These are phyloP conservation scores for Trypanosoma melophagium DNA, from an alignment of 208 protist species.

Conservation along the genomic window DNA sequence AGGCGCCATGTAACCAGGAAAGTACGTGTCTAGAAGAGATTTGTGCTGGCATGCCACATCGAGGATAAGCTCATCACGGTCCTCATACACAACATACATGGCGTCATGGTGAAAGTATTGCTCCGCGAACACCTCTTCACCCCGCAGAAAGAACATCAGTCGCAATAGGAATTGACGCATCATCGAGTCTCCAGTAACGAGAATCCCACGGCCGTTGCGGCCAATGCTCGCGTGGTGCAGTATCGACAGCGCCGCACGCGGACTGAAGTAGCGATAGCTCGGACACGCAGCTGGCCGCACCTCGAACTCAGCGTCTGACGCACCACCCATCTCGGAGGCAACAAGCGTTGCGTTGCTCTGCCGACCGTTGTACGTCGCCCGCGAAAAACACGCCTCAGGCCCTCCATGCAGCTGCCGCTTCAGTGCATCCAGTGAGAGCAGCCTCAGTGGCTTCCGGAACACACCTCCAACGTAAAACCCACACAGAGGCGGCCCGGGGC, in stretches of 20 bases:
- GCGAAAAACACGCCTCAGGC: conserved; percentile 1
- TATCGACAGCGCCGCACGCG: conserved; percentile 11
- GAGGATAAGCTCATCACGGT: conserved; percentile 18
- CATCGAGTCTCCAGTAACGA: conserved; percentile 33
- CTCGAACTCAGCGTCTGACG: background rate
- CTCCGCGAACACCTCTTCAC: conserved; percentile 16
- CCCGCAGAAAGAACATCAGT: conserved; percentile 19
- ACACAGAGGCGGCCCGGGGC: conserved; percentile 3
- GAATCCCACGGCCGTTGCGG: conserved; percentile 15
- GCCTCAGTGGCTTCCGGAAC: conserved; percentile 1
- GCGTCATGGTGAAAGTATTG: conserved; percentile 30
- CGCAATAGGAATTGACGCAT: conserved; percentile 19
- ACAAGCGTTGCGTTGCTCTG: conserved; percentile 5
- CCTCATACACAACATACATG: conserved; percentile 16
- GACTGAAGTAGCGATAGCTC: conserved; percentile 14
- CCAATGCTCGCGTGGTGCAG: conserved; percentile 22
- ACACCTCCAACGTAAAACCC: conserved; percentile 4
- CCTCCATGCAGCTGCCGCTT: background rate
- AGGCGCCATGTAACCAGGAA: conserved; percentile 3
- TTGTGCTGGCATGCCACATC: background rate
- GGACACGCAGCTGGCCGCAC: conserved; percentile 1
- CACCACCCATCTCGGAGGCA: background rate
- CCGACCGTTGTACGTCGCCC: conserved; percentile 3
- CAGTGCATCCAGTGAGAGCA: background rate
- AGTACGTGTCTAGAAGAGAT: conserved; percentile 1